These are phyloP conservation scores for Detonula confervacea DNA, from an alignment of 352 stramenopile genomes.

Conservation along the genomic window DNA sequence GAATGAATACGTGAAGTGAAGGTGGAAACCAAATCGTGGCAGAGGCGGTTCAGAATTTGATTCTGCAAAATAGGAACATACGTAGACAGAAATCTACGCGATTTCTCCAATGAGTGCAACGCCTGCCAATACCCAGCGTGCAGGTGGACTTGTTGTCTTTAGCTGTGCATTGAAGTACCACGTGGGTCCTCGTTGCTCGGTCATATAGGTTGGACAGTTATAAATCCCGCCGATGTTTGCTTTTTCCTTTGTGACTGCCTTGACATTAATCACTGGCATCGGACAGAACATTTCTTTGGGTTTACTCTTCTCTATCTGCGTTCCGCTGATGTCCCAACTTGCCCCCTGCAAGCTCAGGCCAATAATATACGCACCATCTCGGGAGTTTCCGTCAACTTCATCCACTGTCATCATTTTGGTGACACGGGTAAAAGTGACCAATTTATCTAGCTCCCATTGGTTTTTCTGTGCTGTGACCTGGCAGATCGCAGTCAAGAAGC, in stretches of 20 bases:
- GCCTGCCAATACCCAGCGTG: conserved; percentile 94
- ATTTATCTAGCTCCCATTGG: conserved; percentile 95
- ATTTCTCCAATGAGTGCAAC: conserved; percentile 95
- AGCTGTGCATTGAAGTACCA: conserved; percentile 98
- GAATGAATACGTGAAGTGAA: too few species aligned
- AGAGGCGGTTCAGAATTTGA: too few species aligned
- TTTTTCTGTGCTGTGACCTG: conserved; percentile 98
- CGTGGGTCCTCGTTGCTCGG: conserved; percentile 93
- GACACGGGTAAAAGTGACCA: conserved; percentile 96
- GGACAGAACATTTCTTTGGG: conserved; percentile 98
- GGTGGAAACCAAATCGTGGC: too few species aligned
- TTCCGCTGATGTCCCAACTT: conserved; percentile 91
- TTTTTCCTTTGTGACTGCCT: conserved; percentile 94
- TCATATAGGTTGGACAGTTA: conserved; percentile 97
- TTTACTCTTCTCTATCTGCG: conserved; percentile 92
- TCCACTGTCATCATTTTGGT: conserved; percentile 91
- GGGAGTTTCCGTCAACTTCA: conserved; percentile 88
- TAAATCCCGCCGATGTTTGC: conserved; percentile 94
- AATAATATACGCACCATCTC: conserved; percentile 94
- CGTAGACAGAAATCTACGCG: too few species aligned
- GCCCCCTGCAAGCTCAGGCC: conserved; percentile 95
- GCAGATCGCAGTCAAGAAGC: conserved; percentile 96
- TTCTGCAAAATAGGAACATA: too few species aligned
- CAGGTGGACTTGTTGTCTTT: conserved; percentile 93
- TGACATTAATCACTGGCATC: conserved; percentile 98